phyloP scores from a whole-genome alignment of 1,284 basidiomycete genomes.

The Exsudoporus floridanus region DNA sequence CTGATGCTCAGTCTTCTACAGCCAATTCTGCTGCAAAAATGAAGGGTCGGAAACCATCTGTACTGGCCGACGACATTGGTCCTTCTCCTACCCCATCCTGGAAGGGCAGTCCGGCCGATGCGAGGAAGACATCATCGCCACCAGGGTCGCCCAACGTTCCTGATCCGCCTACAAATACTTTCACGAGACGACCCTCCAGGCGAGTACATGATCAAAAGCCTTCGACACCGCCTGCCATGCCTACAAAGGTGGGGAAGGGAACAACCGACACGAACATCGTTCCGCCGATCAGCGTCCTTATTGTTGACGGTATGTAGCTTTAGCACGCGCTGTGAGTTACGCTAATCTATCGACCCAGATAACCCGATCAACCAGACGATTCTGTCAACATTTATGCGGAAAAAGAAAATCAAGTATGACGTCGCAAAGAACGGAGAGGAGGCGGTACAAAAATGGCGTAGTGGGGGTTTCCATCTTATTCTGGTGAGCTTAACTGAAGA shows the following conservation, averaged over 20 bases:
- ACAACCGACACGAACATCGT: conserved; percentile 61
- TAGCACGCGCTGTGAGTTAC: conserved; percentile 8
- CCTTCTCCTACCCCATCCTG: conserved; percentile 20
- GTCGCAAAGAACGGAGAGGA: conserved; percentile 94
- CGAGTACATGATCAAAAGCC: conserved; percentile 33
- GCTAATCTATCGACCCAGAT: conserved; percentile 53
- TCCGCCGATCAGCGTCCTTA: conserved; percentile 93
- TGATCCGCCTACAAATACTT: conserved; percentile 28
- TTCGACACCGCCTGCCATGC: conserved; percentile 19
- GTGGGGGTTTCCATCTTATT: conserved; percentile 93
- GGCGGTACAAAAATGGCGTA: conserved; percentile 95
- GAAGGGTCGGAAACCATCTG: conserved; percentile 32
- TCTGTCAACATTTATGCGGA: conserved; percentile 92
- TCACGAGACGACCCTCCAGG: conserved; percentile 30
- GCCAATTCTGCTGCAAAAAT: conserved; percentile 14
- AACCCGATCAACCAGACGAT: conserved; percentile 99
- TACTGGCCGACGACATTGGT: conserved; percentile 30
- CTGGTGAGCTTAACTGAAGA: conserved; percentile 55
- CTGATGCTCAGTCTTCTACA: conserved; percentile 17
- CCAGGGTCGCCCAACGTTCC: conserved; percentile 34
- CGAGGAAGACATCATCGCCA: conserved; percentile 37
- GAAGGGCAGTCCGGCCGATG: conserved; percentile 32
- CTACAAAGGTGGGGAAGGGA: conserved; percentile 27
- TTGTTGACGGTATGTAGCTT: conserved; percentile 80
- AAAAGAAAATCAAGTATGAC: conserved; percentile 95